Percentiles rank a stretch among this genome's conserved stretches.
Evolutionary conservation across 352 stramenopile species (phyloP).

Genomic region (Phytophthora boehmeriae): DNA sequence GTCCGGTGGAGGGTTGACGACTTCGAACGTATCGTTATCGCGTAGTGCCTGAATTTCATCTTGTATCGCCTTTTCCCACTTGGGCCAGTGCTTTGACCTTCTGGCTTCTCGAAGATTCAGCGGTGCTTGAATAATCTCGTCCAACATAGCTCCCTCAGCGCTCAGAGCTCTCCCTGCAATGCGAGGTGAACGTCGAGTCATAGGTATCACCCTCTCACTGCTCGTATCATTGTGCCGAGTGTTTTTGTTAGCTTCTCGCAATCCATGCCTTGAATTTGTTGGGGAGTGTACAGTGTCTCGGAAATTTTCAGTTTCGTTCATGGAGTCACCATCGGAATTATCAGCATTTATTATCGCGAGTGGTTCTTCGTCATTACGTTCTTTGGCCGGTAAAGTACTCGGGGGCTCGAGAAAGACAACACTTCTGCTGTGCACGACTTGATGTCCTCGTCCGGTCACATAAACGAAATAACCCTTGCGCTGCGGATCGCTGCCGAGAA

Average conservation of each 20-base stretch:
- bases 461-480: conserved; percentile 23
- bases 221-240: no score
- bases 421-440: conserved; percentile 13
- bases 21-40: conserved; percentile 1
- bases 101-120: background rate
- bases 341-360: background rate
- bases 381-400: background rate
- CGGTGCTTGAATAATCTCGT: conserved; percentile 5
- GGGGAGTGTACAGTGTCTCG: no score
- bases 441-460: conserved; percentile 1
- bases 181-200: background rate
- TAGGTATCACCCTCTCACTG: no score
- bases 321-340: no score
- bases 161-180: background rate
- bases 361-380: background rate
- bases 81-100: background rate
- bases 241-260: no score
- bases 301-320: no score
- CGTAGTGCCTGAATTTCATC: background rate
- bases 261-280: no score
- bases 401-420: conserved; percentile 16
- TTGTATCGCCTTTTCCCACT: background rate
- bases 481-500: conserved; percentile 18
- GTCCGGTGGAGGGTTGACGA: conserved; percentile 6
- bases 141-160: background rate